phyloP scores from a whole-genome alignment of 805 yeast species.

The Cyberlindnera petersonii region DNA sequence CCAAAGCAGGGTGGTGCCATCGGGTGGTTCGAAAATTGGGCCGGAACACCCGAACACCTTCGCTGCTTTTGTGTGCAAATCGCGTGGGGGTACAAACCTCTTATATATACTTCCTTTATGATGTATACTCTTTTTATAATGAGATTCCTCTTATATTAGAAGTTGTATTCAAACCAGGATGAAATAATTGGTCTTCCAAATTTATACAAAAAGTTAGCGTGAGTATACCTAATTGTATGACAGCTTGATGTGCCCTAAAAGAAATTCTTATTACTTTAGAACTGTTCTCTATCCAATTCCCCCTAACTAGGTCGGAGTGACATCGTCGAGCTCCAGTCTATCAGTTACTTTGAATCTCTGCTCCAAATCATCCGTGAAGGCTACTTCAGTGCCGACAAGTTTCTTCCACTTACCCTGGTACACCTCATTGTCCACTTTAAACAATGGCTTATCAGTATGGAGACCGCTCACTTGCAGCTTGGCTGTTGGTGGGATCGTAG shows the following conservation, averaged over 20 bases:
- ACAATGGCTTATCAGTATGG: slow-evolving; percentile 49
- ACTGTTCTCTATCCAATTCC: too few species aligned
- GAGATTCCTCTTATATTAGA: too few species aligned
- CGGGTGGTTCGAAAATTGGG: too few species aligned
- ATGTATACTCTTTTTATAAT: too few species aligned
- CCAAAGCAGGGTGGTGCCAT: slow-evolving; percentile 5
- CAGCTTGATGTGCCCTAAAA: too few species aligned
- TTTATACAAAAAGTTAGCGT: too few species aligned
- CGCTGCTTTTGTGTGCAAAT: background rate
- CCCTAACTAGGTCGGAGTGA: slow-evolving; percentile 15
- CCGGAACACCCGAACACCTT: slow-evolving; percentile 9
- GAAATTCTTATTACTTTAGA: too few species aligned
- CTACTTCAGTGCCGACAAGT: slow-evolving; percentile 73
- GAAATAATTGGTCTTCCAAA: too few species aligned
- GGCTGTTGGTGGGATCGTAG: slow-evolving; percentile 35
- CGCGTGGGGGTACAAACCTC: background rate
- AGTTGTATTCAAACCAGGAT: too few species aligned
- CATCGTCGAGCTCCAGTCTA: slow-evolving; percentile 23
- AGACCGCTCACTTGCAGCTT: slow-evolving; percentile 54
- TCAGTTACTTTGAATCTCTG: slow-evolving; percentile 21
- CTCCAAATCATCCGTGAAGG: slow-evolving; percentile 27
- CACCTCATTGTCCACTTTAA: slow-evolving; percentile 53
- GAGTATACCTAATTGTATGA: too few species aligned
- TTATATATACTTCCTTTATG: too few species aligned
- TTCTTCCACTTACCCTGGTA: slow-evolving; percentile 76